Base-by-base conservation (phyloP, 2,329 filamentous ascomycete genomes). In the Epichloe gansuensis region DNA sequence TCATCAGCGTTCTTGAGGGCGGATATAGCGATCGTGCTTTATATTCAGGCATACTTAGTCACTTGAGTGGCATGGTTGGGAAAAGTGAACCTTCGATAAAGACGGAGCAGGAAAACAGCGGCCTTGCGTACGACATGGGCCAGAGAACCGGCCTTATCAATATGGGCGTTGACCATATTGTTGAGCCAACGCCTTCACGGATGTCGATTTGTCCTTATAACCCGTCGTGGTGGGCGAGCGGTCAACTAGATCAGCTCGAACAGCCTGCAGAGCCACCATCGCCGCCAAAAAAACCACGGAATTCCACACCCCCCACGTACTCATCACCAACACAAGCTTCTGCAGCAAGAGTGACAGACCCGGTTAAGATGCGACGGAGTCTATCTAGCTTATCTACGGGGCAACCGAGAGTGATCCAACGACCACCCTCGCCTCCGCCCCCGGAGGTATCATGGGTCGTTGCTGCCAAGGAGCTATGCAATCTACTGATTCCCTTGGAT, bases 21-120 rank as follows among this genome's bases (percentile, higher is more conserved):
- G 93, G 93, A 0, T 98, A 98, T 64, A 96, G 90, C 64, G 88
- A 98, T 67, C 81, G 90, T 53, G 93, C 93, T 8, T 71, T 98
- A 47, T 85, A 80, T 50, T 95, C 89, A 36, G 93, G 93, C 44
- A 84, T 96, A 3, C 71, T 96, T 53, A 95, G 90, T 65, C 93
- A 98, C 67, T 66, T 98, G 17, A 88, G 87, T 59, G 93, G 91
- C 5, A 76, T 98, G 40, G 82, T 81, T 41, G 80, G 81, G 41
- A 72, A 21, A 23, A 25, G 73, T 23, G 77, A 74, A 40, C 65
- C 64, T 27, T 68, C 63, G 52, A 66, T 72, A 35, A 68, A 70
- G 50, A 50, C 56, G 51, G 23, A 58, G 57, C 54, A 64, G 57
- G 55, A 59, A 38, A 41, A 57, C 47, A 70, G 66, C 50, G 75